Conservation (phyloP, 1,139 yeast species). For the Magnusiomyces magnusii region DNA sequence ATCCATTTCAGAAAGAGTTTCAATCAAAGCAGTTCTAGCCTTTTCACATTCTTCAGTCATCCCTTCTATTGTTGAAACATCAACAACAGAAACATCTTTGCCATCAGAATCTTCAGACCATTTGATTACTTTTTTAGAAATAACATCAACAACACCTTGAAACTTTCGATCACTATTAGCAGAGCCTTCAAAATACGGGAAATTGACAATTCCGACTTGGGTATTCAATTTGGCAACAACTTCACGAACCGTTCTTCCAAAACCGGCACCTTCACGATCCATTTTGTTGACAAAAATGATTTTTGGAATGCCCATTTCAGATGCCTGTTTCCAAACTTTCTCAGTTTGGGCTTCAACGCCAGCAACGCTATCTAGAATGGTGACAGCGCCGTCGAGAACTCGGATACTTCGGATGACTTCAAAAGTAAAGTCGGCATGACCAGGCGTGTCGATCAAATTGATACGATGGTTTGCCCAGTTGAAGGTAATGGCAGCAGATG, state of each 20-base stretch:
- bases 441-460: constrained; percentile 94
- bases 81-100: constrained; percentile 44
- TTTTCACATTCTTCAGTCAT: constrained; percentile 42
- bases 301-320: constrained; percentile 57
- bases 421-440: constrained; percentile 96
- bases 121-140: constrained; percentile 54
- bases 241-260: constrained; percentile 80
- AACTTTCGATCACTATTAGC: constrained; percentile 32
- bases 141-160: constrained; percentile 75
- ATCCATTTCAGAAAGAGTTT: constrained; percentile 58
- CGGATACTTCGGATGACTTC: constrained; percentile 87
- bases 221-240: constrained; percentile 72
- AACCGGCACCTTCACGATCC: constrained; percentile 97
- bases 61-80: constrained; percentile 35
- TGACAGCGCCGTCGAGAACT: constrained; percentile 89
- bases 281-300: constrained; percentile 82
- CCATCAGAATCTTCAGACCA: constrained; percentile 55
- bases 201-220: constrained; percentile 60
- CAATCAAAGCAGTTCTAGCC: constrained; percentile 71
- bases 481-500: constrained; percentile 90
- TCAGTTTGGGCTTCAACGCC: constrained; percentile 99
- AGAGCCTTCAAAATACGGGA: constrained; percentile 58
- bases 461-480: constrained; percentile 75
- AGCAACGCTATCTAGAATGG: constrained; percentile 90
- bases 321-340: constrained; percentile 91